Base-by-base conservation (phyloP, 108 stramenopile genomes). In the Cyclotella cryptica region DNA sequence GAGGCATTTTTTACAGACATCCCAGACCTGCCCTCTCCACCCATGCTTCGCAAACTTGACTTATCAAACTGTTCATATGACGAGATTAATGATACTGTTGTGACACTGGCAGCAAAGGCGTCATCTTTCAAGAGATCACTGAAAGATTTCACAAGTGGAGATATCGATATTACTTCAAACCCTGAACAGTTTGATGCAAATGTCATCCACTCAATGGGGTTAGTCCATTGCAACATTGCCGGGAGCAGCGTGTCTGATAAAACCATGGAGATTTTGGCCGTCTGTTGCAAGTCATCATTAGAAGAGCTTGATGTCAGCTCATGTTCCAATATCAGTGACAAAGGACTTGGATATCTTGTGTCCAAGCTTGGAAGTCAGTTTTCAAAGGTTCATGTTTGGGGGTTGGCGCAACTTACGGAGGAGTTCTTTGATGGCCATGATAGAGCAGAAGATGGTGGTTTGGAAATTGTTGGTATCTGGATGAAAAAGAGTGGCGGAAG, bases 401-500 rank as follows among this genome's bases (percentile, higher is more conserved):
- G 94, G 27, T 79, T 85, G 43, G 94, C 94, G 8, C 94, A 95
- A 70, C 62, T 95, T 13, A 85, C 86, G 11, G 92, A 91, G 15
- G 88, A 88, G 15, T 95, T 95, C 47, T 84, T 91, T 22, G 92
- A 95, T 71, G 94, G 94, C 13, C 94, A 95, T 75, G 71, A 75
- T 58, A 81, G 94, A 17, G 72, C 87, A 7, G 86, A 85, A 39
- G 88, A 95, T 39, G 79, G 81, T 22, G 86, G 75, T 0, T 68
- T 95, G 24, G 86, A 90, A 54, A 87, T 95, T 49, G 73, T 87
- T 39, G 94, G 94, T 7, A 87, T 88, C 0, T 95, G 94, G 94
- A 95, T 95, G 90, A 92, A 91, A 62, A 88, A 90, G 69, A 88
- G 86, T 78, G 89, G 88, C n/a, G 70, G 54, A 3, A 58, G 79